Evolutionary conservation across 164 flowering plant genomes (phyloP).

Genomic region (Chimonanthus salicifolius): DNA sequence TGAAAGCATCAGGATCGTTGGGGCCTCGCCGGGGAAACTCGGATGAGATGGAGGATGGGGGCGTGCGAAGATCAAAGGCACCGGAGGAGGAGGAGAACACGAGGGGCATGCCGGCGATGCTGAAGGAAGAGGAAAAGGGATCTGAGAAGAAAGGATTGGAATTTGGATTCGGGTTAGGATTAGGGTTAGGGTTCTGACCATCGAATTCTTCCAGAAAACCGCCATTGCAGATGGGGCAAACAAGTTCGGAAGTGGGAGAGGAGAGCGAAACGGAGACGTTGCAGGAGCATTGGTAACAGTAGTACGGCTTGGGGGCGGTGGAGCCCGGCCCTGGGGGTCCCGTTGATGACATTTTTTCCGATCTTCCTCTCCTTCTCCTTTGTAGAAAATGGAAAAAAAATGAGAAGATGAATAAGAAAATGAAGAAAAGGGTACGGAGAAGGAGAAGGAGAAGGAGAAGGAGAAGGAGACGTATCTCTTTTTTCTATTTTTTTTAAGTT

Average conservation of each 20-base stretch:
- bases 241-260: conserved; percentile 34
- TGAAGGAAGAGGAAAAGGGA: conserved; percentile 14
- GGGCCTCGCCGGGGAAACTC: neutral
- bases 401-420: too few relatives aligned
- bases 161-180: conserved; percentile 33
- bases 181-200: conserved; percentile 27
- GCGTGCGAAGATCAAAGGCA: conserved; percentile 17
- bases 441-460: neutral
- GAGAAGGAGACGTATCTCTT: too few relatives aligned
- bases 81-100: conserved; percentile 24
- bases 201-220: conserved; percentile 81
- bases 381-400: too few relatives aligned
- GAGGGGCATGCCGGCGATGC: conserved; percentile 14
- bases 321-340: too few relatives aligned
- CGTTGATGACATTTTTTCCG: too few relatives aligned
- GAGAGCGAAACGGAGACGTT: conserved; percentile 37
- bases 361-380: too few relatives aligned
- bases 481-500: too few relatives aligned
- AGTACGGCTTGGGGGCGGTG: conserved; percentile 29
- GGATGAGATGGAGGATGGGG: neutral
- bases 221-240: conserved; percentile 65
- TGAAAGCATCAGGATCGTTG: conserved; percentile 37
- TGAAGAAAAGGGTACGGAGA: neutral
- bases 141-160: conserved; percentile 11
- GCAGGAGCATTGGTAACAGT: conserved; percentile 69